Percentiles rank a stretch among this genome's conserved stretches.
Evolutionary conservation across 2,329 filamentous ascomycete species (phyloP).

Genomic region (Phoma sp.): DNA sequence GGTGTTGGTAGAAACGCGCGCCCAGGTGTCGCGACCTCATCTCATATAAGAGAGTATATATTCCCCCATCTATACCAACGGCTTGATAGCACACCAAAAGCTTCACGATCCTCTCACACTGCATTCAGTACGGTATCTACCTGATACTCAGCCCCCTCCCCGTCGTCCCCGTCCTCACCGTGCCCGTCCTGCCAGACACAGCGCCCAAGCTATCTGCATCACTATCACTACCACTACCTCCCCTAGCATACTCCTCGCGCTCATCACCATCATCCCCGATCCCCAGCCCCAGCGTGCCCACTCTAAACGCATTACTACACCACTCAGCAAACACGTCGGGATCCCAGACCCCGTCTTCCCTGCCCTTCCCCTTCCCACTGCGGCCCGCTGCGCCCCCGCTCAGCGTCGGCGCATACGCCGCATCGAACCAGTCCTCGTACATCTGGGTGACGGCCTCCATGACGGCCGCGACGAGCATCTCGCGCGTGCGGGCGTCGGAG

Average conservation of each 20-base stretch:
- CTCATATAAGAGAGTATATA: too few species aligned
- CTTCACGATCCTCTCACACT: neutral
- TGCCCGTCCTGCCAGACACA: conserved; percentile 34
- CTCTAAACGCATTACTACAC: conserved; percentile 64
- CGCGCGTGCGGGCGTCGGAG: conserved; percentile 67
- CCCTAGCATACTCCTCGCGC: conserved; percentile 21
- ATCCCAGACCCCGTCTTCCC: conserved; percentile 70
- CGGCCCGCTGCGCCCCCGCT: conserved; percentile 27
- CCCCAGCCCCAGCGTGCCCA: conserved; percentile 53
- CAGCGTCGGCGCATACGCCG: conserved; percentile 47
- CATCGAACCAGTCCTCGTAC: conserved; percentile 70
- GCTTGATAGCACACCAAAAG: too few species aligned
- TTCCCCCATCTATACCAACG: too few species aligned
- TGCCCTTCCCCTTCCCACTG: conserved; percentile 21
- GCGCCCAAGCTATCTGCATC: conserved; percentile 33
- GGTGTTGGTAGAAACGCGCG: too few species aligned
- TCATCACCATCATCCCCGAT: conserved; percentile 22
- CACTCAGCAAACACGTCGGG: conserved; percentile 68
- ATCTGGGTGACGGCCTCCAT: conserved; percentile 66
- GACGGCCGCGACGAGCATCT: conserved; percentile 70
- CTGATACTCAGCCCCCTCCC: conserved; percentile 11
- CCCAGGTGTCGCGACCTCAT: too few species aligned
- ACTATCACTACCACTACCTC: conserved; percentile 38
- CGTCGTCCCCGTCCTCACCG: conserved; percentile 34
- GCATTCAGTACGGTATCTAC: neutral